These are phyloP conservation scores for Quercus glauca DNA, from an alignment of 306 rosid genomes.

Conservation along the genomic window DNA sequence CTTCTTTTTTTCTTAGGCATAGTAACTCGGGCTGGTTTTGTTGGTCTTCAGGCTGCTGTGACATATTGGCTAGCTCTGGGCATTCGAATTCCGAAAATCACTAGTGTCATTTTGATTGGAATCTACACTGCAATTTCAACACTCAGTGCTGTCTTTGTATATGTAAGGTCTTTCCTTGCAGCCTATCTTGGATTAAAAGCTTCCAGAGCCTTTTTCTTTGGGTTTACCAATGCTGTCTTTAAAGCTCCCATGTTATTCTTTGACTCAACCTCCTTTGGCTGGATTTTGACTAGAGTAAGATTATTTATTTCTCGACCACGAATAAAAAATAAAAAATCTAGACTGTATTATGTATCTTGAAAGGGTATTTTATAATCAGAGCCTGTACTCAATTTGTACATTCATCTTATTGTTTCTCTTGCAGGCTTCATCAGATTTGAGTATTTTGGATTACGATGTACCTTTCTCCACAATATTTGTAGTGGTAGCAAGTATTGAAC, in stretches of 20 bases:
- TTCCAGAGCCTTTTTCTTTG: slow-evolving; percentile 58
- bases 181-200: slow-evolving; percentile 71
- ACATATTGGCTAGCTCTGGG: slow-evolving; percentile 75
- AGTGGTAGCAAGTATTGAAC: slow-evolving; percentile 29
- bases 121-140: slow-evolving; percentile 57
- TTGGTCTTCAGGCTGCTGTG: slow-evolving; percentile 47
- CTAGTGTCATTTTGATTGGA: slow-evolving; percentile 39
- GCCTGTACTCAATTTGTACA: background rate
- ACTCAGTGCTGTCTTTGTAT: slow-evolving; percentile 40
- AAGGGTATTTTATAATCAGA: background rate
- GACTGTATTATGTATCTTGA: background rate
- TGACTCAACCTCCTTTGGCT: slow-evolving; percentile 76
- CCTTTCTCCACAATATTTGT: slow-evolving; percentile 52
- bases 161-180: slow-evolving; percentile 31
- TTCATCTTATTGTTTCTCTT: background rate
- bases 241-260: slow-evolving; percentile 88
- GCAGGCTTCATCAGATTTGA: slow-evolving; percentile 88
- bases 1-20: slow-evolving; percentile 26
- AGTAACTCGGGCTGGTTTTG: slow-evolving; percentile 33
- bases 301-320: background rate
- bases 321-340: background rate
- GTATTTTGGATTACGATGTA: slow-evolving; percentile 71
- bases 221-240: slow-evolving; percentile 60
- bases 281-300: slow-evolving; percentile 77
- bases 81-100: slow-evolving; percentile 47